Base-by-base conservation (phyloP, 768 basidiomycete genomes). In the Daedaleopsis nitida region DNA sequence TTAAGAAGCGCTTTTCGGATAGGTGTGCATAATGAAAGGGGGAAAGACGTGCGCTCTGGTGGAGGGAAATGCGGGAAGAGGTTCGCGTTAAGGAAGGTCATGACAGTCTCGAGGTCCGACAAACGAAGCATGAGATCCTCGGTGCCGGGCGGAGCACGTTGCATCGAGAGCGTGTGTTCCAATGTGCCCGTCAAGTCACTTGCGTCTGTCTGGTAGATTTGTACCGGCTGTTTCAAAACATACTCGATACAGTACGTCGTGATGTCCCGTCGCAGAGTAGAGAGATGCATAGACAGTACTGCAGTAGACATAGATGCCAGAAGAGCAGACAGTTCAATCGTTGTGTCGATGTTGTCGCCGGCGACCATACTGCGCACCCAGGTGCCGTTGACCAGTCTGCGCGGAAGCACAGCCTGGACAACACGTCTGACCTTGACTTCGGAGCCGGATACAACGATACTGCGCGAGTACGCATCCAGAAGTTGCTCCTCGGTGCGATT, bases 401-500 rank as follows among this genome's bases (percentile, higher is more conserved):
- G 76, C 74, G 48, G 70, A 27, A 24, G 21, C 77, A 27, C 43
- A 78, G 82, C 78, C 64, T 73, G 80, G n/a, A 89, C 79, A 27
- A 78, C 77, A 13, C 82, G 74, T 55, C 75, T 77, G 53, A 92
- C 78, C 32, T 74, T 72, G 32, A 91, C 65, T 60, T 80, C 78
- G 16, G 77, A 77, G 4, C 82, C 74, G 24, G 81, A 79, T 32
- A 89, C 70, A 2, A 78, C 68, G 24, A 92, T 72, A 67, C 87
- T 80, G 66, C 85, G 80, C 21, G 82, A 72, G 68, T 85, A 92
- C 3, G 87, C 87, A 50, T 90, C 85, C 64, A 79, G 83, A 23
- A 94, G 77, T 66, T 91, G 86, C 62, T 92, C 92, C 68, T 91
- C 86, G 8, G 84, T 73, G 39, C 83, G 82, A 57, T 67, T 80